A percentile compares a stretch with the other conserved stretches of the same genome.
These are phyloP conservation scores for Fusarium devonianum DNA, from an alignment of 2,329 filamentous ascomycete species.

Conservation along the genomic window DNA sequence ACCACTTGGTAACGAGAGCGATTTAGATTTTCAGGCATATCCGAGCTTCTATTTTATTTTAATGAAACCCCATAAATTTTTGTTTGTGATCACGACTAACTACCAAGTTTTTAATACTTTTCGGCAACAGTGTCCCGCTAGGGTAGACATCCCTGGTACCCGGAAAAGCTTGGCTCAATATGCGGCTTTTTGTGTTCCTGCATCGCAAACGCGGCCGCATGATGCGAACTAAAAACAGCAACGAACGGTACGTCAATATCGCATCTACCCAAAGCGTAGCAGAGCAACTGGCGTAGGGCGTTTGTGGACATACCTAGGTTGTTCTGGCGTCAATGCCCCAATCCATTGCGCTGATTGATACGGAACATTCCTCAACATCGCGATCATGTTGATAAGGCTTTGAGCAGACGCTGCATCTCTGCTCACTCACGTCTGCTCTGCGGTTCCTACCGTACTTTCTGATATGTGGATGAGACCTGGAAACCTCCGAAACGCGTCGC, in stretches of 20 bases:
- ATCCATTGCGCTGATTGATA: not conserved
- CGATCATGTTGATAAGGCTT: not conserved
- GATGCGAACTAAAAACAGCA: not conserved
- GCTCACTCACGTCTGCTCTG: too few relatives aligned
- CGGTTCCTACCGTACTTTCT: too few relatives aligned
- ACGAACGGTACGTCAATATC: not conserved
- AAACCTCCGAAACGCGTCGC: not conserved
- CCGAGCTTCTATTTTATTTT: too few relatives aligned
- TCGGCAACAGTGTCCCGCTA: not conserved
- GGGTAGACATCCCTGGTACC: not conserved
- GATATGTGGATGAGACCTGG: not conserved
- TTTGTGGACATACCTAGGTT: not conserved
- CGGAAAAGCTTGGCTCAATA: not conserved
- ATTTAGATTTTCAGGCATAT: slow-evolving; percentile 2
- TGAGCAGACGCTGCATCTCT: too few relatives aligned
- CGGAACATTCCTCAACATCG: slow-evolving; percentile 5
- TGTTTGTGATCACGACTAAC: not conserved
- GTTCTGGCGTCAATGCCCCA: not conserved
- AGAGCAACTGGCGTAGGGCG: not conserved
- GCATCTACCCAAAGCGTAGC: not conserved
- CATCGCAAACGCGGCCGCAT: not conserved
- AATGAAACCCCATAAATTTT: not conserved
- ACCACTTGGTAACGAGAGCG: slow-evolving; percentile 10
- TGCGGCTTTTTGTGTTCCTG: slow-evolving; percentile 15
- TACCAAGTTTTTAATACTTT: not conserved